Evolutionary conservation across 768 basidiomycete species (phyloP), one percentile per base, ranked within the genome.

Genomic region (Solioccasus polychromus): DNA sequence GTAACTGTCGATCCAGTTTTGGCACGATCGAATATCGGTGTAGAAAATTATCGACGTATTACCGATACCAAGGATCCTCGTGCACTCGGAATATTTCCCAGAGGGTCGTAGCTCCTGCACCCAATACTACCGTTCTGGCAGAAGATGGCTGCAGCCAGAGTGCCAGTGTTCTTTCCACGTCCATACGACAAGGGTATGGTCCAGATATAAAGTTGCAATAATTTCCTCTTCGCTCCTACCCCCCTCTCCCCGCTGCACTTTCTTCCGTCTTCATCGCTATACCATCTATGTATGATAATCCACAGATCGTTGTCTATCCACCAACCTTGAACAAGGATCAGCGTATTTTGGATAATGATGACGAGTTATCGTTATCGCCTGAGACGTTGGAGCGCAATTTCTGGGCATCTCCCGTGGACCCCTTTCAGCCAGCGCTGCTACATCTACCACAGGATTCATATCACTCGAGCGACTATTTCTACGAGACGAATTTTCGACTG

Each of bases 141-240:
- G 14, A 31, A 20, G 39, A 17, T 17, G 23, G 29, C n/a, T n/a
- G n/a, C n/a, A n/a, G n/a, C n/a, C n/a, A n/a, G n/a, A n/a, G 18
- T 25, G 10, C 31, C 7, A 18, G n/a, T 12, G 10, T 14, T 25
- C 38, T 39, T 19, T 26, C n/a, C n/a, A n/a, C n/a, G n/a, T n/a
- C 24, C 10, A 19, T 35, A 19, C 32, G 11, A 11, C 34, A 19
- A 12, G 17, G 18, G 18, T 35, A 19, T 12, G 37, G 14, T 15
- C 8, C n/a, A 26, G 11, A 37, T 53, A 45, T 55, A 57, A 42
- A 15, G 9, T 35, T 18, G 24, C 34, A 9, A 25, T 30, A 11
- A 3, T 20, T 30, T 19, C 15, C 6, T 41, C 23, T 11, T 18
- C 30, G n/a, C 34, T 8, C n/a, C 35, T 18, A 22, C 19, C 19